These are phyloP conservation scores for Cantharellus anzutake DNA, from an alignment of 768 basidiomycete species.

Conservation along the genomic window DNA sequence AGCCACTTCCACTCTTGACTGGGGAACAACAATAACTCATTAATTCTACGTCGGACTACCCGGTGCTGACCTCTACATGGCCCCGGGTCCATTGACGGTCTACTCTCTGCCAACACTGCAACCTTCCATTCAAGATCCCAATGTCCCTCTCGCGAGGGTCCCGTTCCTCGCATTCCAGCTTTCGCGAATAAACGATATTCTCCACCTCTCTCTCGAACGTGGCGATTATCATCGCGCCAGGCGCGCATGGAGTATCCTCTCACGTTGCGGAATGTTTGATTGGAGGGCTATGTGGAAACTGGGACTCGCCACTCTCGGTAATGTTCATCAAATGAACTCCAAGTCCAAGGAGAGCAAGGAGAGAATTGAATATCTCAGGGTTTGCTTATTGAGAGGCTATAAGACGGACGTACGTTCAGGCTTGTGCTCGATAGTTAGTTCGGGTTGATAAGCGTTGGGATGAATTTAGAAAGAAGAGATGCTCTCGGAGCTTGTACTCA, in stretches of 20 bases:
- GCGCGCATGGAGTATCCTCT: constrained; percentile 54
- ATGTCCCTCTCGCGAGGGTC: too few species aligned
- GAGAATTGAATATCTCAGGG: constrained; percentile 26
- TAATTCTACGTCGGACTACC: too few species aligned
- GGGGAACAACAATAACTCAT: too few species aligned
- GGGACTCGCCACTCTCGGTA: constrained; percentile 28
- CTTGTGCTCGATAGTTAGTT: neutral
- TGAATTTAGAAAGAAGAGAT: constrained; percentile 44
- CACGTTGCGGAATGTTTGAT: constrained; percentile 56
- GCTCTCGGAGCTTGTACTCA: constrained; percentile 53
- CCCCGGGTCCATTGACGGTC: too few species aligned
- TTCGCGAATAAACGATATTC: constrained; percentile 44
- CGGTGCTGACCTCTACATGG: too few species aligned
- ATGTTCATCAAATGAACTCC: constrained; percentile 16
- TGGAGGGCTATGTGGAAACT: constrained; percentile 59
- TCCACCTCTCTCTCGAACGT: constrained; percentile 51
- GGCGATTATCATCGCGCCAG: constrained; percentile 43
- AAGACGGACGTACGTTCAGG: constrained; percentile 43
- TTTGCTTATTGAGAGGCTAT: constrained; percentile 52
- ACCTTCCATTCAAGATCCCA: too few species aligned
- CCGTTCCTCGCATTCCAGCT: too few species aligned
- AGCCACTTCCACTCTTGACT: too few species aligned
- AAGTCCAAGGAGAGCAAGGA: neutral
- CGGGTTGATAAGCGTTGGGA: too few species aligned
- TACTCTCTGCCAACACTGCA: too few species aligned